Evolutionary conservation across 2,329 filamentous ascomycete species (phyloP).

Genomic region (Cladosporium sp.): DNA sequence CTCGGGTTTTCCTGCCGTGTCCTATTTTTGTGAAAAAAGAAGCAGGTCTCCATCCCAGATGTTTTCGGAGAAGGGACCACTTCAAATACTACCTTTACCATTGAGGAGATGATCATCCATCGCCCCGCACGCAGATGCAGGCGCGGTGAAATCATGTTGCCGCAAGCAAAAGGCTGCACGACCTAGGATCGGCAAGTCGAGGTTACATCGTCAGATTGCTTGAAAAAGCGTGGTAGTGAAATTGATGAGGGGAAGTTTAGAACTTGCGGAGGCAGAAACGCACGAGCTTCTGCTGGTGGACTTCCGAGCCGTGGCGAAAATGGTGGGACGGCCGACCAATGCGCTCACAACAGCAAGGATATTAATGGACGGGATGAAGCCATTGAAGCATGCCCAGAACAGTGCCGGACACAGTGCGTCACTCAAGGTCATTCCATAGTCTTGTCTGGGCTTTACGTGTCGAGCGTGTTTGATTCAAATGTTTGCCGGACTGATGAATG

Average conservation of each 20-base stretch:
- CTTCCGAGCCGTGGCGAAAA: not conserved
- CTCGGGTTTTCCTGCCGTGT: not conserved
- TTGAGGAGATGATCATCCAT: not conserved
- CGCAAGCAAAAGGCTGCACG: not conserved
- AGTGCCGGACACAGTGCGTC: too few relatives aligned
- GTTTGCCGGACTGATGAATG: too few relatives aligned
- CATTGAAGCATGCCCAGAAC: not conserved
- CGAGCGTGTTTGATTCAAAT: too few relatives aligned
- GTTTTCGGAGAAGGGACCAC: not conserved
- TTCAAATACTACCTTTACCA: not conserved
- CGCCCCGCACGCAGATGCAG: conserved; percentile 3
- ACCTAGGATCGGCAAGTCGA: not conserved
- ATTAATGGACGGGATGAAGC: not conserved
- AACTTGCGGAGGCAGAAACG: not conserved
- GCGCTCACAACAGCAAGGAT: not conserved
- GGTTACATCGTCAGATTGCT: conserved; percentile 5
- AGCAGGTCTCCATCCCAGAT: too few relatives aligned
- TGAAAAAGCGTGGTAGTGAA: not conserved
- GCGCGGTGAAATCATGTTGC: not conserved
- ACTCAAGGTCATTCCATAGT: too few relatives aligned
- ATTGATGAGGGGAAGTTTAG: conserved; percentile 1
- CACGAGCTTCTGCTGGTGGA: not conserved
- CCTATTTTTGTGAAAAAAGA: too few relatives aligned
- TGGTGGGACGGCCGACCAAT: not conserved
- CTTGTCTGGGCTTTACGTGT: too few relatives aligned